Base-by-base conservation (phyloP, 352 stramenopile genomes). In the Albugo laibachii region DNA sequence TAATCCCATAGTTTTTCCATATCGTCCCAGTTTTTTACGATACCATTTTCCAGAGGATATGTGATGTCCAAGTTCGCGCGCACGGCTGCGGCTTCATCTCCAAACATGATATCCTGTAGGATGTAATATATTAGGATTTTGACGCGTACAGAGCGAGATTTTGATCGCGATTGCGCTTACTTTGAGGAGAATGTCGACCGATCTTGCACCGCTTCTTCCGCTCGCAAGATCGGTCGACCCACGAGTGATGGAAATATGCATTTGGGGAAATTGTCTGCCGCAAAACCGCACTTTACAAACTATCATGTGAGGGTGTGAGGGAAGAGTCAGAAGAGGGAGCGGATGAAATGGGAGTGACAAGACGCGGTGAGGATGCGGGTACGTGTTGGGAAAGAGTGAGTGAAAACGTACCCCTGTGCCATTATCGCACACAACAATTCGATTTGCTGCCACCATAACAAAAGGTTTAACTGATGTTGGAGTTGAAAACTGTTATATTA, bases 1-100 rank as follows among this genome's bases (percentile, higher is more conserved):
- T 97, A 96, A 62, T 97, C 91, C 92, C 92, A 97, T 24, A 97
- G 65, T 53, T 95, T 85, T 61, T 97, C 81, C 91, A 97, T 97
- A 56, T 97, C 91, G 46, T 96, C 83, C 92, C 92, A 97, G 69
- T 96, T 95, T 61, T 92, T 92, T 11, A 97, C 87, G 47, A 97
- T 96, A 35, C 92, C 92, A 58, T 97, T 96, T 59, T 97, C 86
- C 19, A 97, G 83, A 12, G 80, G 82, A 62, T 93, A 92, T 55
- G 62, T 69, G 63, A 89, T 88, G 60, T 92, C 77, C 21, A 93
- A 61, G 56, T 82, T 85, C 45, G 71, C 83, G 11, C 81, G 76
- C 54, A 92, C 75, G 11, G 79, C 74, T 5, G 76, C 75, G 1
- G 84, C 88, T 52, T 97, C 92, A 53, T 97, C 86, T 21, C 92